Base-by-base conservation (phyloP, 2,329 filamentous ascomycete species). In the Colletotrichum sp. region DNA sequence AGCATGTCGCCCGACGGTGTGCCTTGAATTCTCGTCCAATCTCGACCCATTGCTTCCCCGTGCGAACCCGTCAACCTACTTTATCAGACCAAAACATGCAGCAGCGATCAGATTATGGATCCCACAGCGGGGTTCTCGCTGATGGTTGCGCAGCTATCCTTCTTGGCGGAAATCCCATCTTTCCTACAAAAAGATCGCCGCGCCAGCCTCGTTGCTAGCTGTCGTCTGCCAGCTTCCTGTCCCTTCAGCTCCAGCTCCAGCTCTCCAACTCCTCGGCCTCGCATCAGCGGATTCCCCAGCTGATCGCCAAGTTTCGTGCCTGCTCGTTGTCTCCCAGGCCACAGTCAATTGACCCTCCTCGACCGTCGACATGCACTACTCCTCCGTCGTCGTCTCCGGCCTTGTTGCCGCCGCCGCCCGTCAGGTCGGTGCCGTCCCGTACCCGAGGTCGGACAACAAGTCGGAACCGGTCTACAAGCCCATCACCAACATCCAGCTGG, bases 401-500 rank as follows among this genome's bases (percentile, higher is more conserved):
- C 79, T 86, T 6, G 82, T 79, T 27, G 77, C 72, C 65, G 77
- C 66, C 52, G 70, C 75, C 15, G 67, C 71, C 16, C 71, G 52
- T n/a, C 77, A 76, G 25, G 76, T 57, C 32, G 69, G 34, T 32
- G 77, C 77, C 44, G 59, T 65, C 22, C 69, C 77, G 12, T 70
- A 30, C 72, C 68, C 64, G 44, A 77, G 71, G 71, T 68, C 71
- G 16, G 22, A 29, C 19, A 64, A 59, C 44, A 77, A 71, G 71
- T 61, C 71, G 29, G 22, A 29, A 19, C 69, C 69, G 65, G 66
- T 76, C 27, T 78, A 81, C 77, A 80, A 83, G 77, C 83, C 85
- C 49, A 83, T 89, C 79, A 86, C 83, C 77, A 86, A 86, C 77
- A 88, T 93, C 75, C 89, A 93, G 68, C 85, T 93, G 6, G 92